phyloP scores from a whole-genome alignment of 345 rosid species.

The Psidium guajava region DNA sequence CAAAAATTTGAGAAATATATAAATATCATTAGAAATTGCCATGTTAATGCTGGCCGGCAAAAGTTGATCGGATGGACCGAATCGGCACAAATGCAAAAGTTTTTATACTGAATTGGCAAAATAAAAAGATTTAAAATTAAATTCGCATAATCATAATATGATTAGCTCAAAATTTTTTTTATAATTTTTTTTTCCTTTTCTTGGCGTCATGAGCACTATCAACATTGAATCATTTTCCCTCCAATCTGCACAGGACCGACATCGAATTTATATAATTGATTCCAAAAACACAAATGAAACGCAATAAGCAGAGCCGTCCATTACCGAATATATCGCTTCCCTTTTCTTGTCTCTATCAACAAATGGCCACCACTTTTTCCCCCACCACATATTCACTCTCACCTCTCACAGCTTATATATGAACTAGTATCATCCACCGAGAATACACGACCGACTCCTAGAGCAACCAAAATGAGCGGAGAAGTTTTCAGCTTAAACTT shows the following conservation, averaged over 20 bases:
- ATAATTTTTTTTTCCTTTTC: background rate
- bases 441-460: background rate
- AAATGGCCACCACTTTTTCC: background rate
- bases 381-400: background rate
- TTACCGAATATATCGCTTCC: slow-evolving; percentile 1
- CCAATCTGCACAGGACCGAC: background rate
- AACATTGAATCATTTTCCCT: background rate
- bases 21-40: too few species aligned
- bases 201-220: background rate
- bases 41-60: too few species aligned
- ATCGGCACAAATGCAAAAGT: too few species aligned
- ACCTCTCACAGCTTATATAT: background rate
- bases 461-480: background rate
- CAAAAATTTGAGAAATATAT: too few species aligned
- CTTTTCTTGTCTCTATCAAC: background rate
- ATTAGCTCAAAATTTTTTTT: too few species aligned
- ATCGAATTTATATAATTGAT: background rate
- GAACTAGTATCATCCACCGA: background rate
- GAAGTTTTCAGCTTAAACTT: background rate
- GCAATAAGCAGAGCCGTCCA: background rate
- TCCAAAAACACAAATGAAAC: background rate
- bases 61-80: too few species aligned
- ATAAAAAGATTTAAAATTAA: too few species aligned
- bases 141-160: too few species aligned
- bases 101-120: too few species aligned